A percentile compares a stretch with the other conserved stretches of the same genome.
These are phyloP conservation scores for Erythrophleum ivorense DNA, from an alignment of 331 rosid species.

Conservation along the genomic window DNA sequence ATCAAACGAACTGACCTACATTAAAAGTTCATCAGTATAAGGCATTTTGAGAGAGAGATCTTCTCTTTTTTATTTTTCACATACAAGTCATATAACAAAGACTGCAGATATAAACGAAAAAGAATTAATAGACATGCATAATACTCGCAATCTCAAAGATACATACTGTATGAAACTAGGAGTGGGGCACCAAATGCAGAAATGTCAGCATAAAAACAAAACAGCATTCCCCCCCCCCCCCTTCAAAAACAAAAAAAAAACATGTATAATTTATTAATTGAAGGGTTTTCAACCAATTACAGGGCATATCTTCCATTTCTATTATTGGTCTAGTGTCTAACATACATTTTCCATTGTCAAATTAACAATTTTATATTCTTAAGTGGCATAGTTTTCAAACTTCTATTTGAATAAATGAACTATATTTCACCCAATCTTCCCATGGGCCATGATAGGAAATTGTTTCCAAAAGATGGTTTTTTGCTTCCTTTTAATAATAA, in stretches of 20 bases:
- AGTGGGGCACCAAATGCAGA: not conserved
- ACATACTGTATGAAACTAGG: not conserved
- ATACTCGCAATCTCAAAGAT: constrained; percentile 1
- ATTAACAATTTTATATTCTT: not conserved
- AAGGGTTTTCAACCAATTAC: not conserved
- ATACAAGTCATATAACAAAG: not conserved
- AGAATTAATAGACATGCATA: constrained; percentile 20
- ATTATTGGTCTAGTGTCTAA: not conserved
- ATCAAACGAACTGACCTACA: not conserved
- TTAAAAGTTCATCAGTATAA: not conserved
- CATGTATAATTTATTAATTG: not conserved
- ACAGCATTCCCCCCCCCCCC: not conserved
- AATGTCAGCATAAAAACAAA: not conserved
- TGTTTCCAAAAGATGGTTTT: not conserved
- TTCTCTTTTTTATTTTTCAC: not conserved
- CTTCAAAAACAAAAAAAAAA: not conserved
- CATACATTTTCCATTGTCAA: not conserved
- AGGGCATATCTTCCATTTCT: constrained; percentile 2
- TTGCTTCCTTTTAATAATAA: not conserved
- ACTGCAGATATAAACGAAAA: not conserved
- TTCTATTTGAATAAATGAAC: not conserved
- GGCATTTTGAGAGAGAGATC: not conserved
- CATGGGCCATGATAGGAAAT: not conserved
- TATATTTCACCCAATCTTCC: not conserved
- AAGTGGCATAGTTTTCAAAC: not conserved